These are phyloP conservation scores for Conticribra guillardii DNA, from an alignment of 108 stramenopile genomes.

Conservation along the genomic window DNA sequence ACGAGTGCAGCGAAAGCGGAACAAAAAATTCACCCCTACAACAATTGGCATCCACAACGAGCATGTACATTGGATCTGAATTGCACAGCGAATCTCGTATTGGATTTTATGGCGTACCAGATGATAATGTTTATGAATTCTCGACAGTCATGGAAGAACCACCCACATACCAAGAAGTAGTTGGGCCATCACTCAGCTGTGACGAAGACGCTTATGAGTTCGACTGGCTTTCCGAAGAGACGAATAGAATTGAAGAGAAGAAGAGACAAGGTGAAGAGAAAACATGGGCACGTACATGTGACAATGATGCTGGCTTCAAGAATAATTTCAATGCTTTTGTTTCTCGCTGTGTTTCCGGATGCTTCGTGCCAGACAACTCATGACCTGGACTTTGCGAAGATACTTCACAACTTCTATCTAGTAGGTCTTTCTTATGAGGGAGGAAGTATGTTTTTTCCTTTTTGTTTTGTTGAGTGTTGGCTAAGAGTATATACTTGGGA, in stretches of 20 bases:
- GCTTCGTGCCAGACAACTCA: neutral
- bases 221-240: conserved; percentile 18
- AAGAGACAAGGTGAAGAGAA: conserved; percentile 11
- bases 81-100: conserved; percentile 11
- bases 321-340: conserved; percentile 16
- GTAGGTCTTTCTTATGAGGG: too few relatives aligned
- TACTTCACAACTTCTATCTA: too few relatives aligned
- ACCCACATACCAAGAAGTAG: conserved; percentile 16
- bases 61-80: conserved; percentile 5
- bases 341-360: neutral
- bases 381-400: too few relatives aligned
- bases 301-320: neutral
- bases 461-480: too few relatives aligned
- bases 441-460: too few relatives aligned
- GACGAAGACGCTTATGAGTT: conserved; percentile 13
- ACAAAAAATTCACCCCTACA: neutral
- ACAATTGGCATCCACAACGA: neutral
- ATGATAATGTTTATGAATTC: conserved; percentile 4
- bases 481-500: too few relatives aligned
- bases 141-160: conserved; percentile 16
- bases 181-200: conserved; percentile 5
- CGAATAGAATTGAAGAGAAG: conserved; percentile 22
- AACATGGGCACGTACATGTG: neutral
- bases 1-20: neutral
- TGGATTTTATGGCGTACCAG: conserved; percentile 10